Conservation (phyloP, 2,329 filamentous ascomycete genomes). For the Thielaviopsis populi region DNA sequence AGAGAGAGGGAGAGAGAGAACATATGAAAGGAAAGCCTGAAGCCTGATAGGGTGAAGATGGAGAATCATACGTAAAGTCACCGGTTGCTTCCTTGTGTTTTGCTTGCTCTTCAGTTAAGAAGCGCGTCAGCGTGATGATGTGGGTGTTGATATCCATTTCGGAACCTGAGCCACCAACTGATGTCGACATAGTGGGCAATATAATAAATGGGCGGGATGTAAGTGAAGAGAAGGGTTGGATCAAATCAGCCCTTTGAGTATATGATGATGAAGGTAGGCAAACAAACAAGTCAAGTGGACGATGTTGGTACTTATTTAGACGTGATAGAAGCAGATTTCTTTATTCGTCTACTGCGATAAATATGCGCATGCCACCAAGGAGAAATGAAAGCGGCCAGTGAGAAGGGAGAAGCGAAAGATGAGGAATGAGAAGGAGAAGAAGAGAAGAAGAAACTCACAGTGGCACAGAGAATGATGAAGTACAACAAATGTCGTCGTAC, state of each 20-base stretch:
- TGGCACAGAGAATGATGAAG: not conserved
- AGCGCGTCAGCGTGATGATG: conserved; percentile 88
- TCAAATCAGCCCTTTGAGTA: not conserved
- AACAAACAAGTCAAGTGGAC: not conserved
- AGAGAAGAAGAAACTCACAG: not conserved
- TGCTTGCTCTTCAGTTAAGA: conserved; percentile 87
- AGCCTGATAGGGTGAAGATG: not conserved
- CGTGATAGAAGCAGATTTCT: too few species aligned
- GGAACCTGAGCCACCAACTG: conserved; percentile 22
- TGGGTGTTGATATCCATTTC: conserved; percentile 75
- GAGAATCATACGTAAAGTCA: conserved; percentile 69
- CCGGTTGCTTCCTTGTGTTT: conserved; percentile 92
- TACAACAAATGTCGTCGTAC: not conserved
- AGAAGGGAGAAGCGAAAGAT: too few species aligned
- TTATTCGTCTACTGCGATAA: too few species aligned
- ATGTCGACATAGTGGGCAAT: conserved; percentile 14
- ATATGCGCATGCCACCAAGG: too few species aligned
- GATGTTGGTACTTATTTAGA: not conserved
- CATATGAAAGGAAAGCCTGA: not conserved
- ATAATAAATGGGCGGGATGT: not conserved
- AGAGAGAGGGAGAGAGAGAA: not conserved
- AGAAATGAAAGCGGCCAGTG: too few species aligned
- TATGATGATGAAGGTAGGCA: not conserved
- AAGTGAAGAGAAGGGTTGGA: not conserved
- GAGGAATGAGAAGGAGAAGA: too few species aligned